These are phyloP conservation scores for Globisporangium heterothallicum DNA, from an alignment of 352 stramenopile species.

Conservation along the genomic window DNA sequence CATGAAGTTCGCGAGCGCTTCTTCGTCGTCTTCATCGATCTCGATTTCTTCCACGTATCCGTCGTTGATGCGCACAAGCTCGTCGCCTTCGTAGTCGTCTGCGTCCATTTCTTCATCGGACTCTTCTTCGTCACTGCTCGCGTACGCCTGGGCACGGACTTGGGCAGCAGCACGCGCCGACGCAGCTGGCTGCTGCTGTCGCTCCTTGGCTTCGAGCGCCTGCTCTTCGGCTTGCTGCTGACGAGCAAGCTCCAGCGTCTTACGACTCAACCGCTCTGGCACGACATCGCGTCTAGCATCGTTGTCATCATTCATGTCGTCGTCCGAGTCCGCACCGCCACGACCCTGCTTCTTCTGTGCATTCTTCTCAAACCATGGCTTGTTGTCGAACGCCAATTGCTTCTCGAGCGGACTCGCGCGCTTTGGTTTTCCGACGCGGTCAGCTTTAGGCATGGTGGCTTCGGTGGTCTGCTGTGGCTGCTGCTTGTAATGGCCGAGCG, in stretches of 20 bases:
- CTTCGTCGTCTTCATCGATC: conserved; percentile 83
- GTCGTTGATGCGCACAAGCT: conserved; percentile 88
- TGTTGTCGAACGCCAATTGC: conserved; percentile 82
- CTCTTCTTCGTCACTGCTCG: conserved; percentile 70
- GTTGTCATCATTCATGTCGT: conserved; percentile 61
- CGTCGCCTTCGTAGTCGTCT: conserved; percentile 85
- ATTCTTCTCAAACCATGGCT: conserved; percentile 80
- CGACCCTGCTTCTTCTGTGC: conserved; percentile 19
- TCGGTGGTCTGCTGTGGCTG: background rate
- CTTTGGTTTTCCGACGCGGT: conserved; percentile 67
- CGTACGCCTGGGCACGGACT: conserved; percentile 23
- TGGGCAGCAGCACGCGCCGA: conserved; percentile 9
- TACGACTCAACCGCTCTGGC: conserved; percentile 75
- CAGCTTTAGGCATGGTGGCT: conserved; percentile 58
- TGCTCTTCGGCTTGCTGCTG: conserved; percentile 81
- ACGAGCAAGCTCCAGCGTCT: conserved; percentile 70
- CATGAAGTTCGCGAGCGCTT: conserved; percentile 85
- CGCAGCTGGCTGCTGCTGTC: conserved; percentile 7
- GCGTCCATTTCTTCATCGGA: conserved; percentile 85
- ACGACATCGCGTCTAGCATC: conserved; percentile 62
- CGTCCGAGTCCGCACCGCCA: conserved; percentile 24
- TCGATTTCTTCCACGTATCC: conserved; percentile 89
- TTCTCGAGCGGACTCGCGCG: conserved; percentile 83
- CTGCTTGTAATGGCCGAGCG: background rate
- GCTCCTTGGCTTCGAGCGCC: conserved; percentile 36